These are phyloP conservation scores for Lactarius hengduanensis DNA, from an alignment of 768 basidiomycete species.

Conservation along the genomic window DNA sequence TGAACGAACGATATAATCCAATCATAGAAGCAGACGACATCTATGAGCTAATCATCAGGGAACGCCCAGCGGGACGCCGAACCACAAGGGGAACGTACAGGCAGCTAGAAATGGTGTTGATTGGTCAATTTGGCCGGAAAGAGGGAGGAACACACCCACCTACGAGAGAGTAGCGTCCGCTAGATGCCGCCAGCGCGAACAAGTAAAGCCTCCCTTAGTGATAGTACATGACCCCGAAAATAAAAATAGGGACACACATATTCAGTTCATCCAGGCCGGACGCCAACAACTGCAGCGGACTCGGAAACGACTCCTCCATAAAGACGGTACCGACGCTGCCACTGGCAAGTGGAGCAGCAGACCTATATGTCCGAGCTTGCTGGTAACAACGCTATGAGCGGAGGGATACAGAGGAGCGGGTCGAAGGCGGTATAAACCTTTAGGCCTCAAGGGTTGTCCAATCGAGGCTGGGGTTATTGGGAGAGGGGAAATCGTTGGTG, in stretches of 20 bases:
- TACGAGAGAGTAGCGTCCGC: slow-evolving; percentile 18
- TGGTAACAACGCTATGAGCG: not conserved
- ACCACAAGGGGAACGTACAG: slow-evolving; percentile 11
- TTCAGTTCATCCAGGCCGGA: not conserved
- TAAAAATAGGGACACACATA: not conserved
- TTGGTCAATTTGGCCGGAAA: not conserved
- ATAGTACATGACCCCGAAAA: not conserved
- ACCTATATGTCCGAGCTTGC: not conserved
- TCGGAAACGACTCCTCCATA: not conserved
- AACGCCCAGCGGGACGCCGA: not conserved
- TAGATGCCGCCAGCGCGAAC: not conserved
- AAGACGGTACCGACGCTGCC: not conserved
- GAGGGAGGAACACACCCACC: slow-evolving; percentile 1
- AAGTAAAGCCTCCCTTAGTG: not conserved
- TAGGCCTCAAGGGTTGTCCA: not conserved
- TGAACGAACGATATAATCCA: slow-evolving; percentile 28
- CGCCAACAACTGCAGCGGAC: not conserved
- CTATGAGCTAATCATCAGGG: slow-evolving; percentile 4
- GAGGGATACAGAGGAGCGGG: not conserved
- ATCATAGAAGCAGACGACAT: slow-evolving; percentile 28
- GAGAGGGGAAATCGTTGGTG: not conserved
- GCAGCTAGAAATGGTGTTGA: slow-evolving; percentile 8
- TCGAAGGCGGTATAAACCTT: not conserved
- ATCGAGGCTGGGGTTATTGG: not conserved
- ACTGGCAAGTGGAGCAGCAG: not conserved